Conservation (phyloP, 108 stramenopile species). For the Nitzschia inconspicua region DNA sequence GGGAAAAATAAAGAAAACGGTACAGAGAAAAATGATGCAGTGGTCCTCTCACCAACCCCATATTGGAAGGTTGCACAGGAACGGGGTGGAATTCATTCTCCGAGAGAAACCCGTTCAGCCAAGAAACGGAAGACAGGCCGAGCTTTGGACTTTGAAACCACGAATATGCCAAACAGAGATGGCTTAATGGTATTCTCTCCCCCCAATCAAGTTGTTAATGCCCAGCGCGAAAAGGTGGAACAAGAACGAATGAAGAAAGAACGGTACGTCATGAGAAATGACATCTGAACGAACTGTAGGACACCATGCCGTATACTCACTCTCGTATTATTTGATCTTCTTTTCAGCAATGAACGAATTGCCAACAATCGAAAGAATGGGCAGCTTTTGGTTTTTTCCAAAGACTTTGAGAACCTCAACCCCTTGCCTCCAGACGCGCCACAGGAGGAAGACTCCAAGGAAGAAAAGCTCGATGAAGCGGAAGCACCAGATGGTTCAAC, state of each 20-base stretch:
- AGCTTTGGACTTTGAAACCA: constrained; percentile 4
- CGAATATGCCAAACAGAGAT: constrained; percentile 4
- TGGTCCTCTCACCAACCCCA: constrained; percentile 46
- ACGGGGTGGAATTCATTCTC: constrained; percentile 40
- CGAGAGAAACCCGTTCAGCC: constrained; percentile 48
- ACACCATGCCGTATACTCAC: background rate
- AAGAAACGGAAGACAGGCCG: constrained; percentile 21
- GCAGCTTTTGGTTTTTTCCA: constrained; percentile 35
- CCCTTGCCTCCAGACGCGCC: background rate
- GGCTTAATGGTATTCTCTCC: constrained; percentile 35
- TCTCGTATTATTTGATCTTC: background rate
- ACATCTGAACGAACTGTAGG: background rate
- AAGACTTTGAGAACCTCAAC: constrained; percentile 6
- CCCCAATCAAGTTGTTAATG: constrained; percentile 41
- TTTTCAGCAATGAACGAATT: constrained; percentile 12
- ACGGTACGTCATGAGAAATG: constrained; percentile 19
- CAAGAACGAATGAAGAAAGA: constrained; percentile 17
- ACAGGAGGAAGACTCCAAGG: background rate
- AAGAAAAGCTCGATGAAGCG: background rate
- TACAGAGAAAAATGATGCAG: background rate
- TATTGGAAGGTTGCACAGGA: constrained; percentile 61
- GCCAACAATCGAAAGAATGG: constrained; percentile 25
- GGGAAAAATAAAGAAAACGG: background rate
- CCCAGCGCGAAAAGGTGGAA: constrained; percentile 22
- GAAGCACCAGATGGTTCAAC: constrained; percentile 1